phyloP scores from a whole-genome alignment of 2,329 filamentous ascomycete genomes.

The Alternaria gaisen region DNA sequence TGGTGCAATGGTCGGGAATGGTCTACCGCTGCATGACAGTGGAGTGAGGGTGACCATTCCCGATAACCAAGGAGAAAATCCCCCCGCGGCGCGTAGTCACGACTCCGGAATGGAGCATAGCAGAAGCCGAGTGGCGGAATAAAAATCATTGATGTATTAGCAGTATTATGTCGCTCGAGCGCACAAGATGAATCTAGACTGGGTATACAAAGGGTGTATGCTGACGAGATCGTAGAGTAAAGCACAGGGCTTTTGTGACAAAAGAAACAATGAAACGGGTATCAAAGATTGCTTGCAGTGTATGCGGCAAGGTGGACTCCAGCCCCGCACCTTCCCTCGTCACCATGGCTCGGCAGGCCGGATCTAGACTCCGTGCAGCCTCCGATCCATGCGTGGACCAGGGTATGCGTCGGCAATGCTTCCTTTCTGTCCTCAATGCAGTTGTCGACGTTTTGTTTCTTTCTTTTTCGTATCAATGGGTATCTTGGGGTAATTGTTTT shows the following conservation, averaged over 20 bases:
- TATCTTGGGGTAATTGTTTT: slow-evolving; percentile 13
- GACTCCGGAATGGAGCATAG: not conserved
- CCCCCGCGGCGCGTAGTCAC: slow-evolving; percentile 11
- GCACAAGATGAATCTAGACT: slow-evolving; percentile 5
- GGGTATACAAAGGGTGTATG: slow-evolving; percentile 17
- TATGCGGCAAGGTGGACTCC: slow-evolving; percentile 1
- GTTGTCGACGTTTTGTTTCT: not conserved
- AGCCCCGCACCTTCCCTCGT: slow-evolving; percentile 20
- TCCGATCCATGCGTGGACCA: slow-evolving; percentile 10
- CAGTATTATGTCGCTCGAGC: slow-evolving; percentile 2
- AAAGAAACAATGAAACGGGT: slow-evolving; percentile 17
- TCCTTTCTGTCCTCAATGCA: not conserved
- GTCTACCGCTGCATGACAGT: slow-evolving; percentile 15
- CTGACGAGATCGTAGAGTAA: slow-evolving; percentile 2
- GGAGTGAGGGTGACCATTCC: slow-evolving; percentile 22
- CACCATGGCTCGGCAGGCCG: slow-evolving; percentile 7
- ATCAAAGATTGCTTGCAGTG: slow-evolving; percentile 11
- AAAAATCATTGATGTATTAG: slow-evolving; percentile 10
- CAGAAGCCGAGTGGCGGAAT: not conserved
- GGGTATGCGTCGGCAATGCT: slow-evolving; percentile 1
- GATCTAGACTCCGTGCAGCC: slow-evolving; percentile 13
- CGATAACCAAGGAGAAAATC: slow-evolving; percentile 4
- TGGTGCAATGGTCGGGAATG: slow-evolving; percentile 16
- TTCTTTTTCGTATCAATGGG: slow-evolving; percentile 9
- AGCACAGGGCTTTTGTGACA: slow-evolving; percentile 10